These are phyloP conservation scores for Grosmannia clavigera DNA, from an alignment of 2,329 filamentous ascomycete species.

Conservation along the genomic window DNA sequence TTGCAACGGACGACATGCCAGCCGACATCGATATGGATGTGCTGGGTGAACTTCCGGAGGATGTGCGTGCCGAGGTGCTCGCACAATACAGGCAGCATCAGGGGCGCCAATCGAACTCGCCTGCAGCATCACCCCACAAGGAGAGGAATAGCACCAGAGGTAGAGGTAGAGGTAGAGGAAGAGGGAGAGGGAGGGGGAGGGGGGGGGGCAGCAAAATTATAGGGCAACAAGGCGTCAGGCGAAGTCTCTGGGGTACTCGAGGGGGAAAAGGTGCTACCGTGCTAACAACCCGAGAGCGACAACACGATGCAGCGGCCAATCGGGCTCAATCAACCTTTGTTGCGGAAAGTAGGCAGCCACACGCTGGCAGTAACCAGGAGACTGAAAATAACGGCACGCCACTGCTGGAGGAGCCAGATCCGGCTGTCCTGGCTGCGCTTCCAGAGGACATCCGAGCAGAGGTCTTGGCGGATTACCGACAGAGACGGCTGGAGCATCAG, in stretches of 20 bases:
- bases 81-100: slow-evolving; percentile 47
- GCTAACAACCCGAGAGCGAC: slow-evolving; percentile 28
- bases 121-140: slow-evolving; percentile 33
- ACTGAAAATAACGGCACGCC: slow-evolving; percentile 6
- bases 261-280: not conserved
- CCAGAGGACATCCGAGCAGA: slow-evolving; percentile 71
- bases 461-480: slow-evolving; percentile 61
- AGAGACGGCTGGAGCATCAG: slow-evolving; percentile 34
- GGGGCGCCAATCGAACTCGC: slow-evolving; percentile 38
- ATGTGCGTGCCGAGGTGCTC: slow-evolving; percentile 74
- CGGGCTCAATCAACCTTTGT: slow-evolving; percentile 58
- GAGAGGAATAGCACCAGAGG: slow-evolving; percentile 1
- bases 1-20: slow-evolving; percentile 31
- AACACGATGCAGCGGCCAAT: slow-evolving; percentile 41
- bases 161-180: not conserved
- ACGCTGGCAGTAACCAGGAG: not conserved
- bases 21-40: slow-evolving; percentile 79
- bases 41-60: slow-evolving; percentile 69
- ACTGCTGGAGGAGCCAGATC: slow-evolving; percentile 42
- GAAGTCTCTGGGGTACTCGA: slow-evolving; percentile 7
- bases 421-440: slow-evolving; percentile 67
- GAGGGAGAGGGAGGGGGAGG: not conserved
- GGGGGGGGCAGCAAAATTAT: not conserved
- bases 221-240: not conserved
- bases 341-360: slow-evolving; percentile 21